Evolutionary conservation across 768 basidiomycete species (phyloP).

Genomic region (Kockovaella imperatae): DNA sequence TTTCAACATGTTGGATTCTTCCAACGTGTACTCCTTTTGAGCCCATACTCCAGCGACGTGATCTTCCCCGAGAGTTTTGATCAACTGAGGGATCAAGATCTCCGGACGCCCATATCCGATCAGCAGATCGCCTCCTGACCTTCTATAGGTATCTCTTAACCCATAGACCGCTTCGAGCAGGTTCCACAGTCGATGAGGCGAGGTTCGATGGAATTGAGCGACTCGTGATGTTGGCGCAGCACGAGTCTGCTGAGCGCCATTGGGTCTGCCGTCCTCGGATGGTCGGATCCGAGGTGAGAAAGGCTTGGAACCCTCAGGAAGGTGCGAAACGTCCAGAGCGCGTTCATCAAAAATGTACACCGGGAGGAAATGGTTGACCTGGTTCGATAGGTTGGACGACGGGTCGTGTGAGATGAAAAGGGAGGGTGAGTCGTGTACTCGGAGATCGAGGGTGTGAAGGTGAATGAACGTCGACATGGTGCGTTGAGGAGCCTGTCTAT

Average conservation of each 20-base stretch:
- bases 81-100: constrained; percentile 36
- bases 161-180: constrained; percentile 44
- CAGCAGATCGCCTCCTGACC: constrained; percentile 41
- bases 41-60: constrained; percentile 43
- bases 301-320: constrained; percentile 24
- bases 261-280: background rate
- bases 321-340: constrained; percentile 42
- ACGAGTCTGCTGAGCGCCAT: constrained; percentile 5
- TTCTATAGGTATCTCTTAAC: constrained; percentile 32
- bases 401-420: constrained; percentile 29
- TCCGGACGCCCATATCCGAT: constrained; percentile 47
- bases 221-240: constrained; percentile 19
- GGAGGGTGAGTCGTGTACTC: constrained; percentile 36
- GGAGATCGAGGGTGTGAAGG: constrained; percentile 37
- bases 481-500: too few relatives aligned
- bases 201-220: constrained; percentile 28
- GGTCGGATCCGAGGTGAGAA: background rate
- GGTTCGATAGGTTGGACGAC: constrained; percentile 17
- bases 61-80: constrained; percentile 30
- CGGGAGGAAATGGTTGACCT: constrained; percentile 46
- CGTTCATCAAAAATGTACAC: constrained; percentile 48
- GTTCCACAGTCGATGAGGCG: constrained; percentile 38
- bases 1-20: constrained; percentile 8
- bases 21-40: constrained; percentile 41
- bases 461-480: constrained; percentile 31